Evolutionary conservation across 2,329 filamentous ascomycete species (phyloP).

Genomic region (Trichoderma hamatum): DNA sequence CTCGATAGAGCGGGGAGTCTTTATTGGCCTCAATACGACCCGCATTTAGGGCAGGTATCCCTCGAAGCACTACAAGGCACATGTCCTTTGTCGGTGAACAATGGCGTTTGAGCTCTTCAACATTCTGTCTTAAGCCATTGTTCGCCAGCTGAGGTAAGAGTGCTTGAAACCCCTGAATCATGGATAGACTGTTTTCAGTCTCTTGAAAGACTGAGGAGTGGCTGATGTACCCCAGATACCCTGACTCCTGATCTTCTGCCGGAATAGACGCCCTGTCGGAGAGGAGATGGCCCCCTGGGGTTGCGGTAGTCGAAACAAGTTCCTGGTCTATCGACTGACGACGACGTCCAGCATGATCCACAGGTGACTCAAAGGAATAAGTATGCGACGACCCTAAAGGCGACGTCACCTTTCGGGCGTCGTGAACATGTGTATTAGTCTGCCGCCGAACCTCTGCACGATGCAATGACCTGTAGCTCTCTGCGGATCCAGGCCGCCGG

Average conservation of each 20-base stretch:
- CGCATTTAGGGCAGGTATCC: slow-evolving; percentile 38
- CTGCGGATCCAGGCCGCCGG: background rate
- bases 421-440: background rate
- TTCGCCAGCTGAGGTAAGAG: slow-evolving; percentile 23
- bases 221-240: slow-evolving; percentile 52
- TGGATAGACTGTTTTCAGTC: slow-evolving; percentile 44
- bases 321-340: background rate
- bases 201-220: slow-evolving; percentile 48
- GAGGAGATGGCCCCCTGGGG: background rate
- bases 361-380: background rate
- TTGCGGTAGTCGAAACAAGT: slow-evolving; percentile 3
- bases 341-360: background rate
- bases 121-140: background rate
- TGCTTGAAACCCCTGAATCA: slow-evolving; percentile 35
- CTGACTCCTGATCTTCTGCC: slow-evolving; percentile 30
- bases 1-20: slow-evolving; percentile 29
- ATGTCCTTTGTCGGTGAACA: slow-evolving; percentile 40
- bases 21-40: slow-evolving; percentile 30
- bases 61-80: slow-evolving; percentile 43
- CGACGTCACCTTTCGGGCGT: background rate
- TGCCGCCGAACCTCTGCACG: slow-evolving; percentile 21
- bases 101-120: slow-evolving; percentile 29
- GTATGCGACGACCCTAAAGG: background rate
- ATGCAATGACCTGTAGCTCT: slow-evolving; percentile 7
- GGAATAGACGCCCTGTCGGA: slow-evolving; percentile 17